These are phyloP conservation scores for Alternaria postmessia DNA, from an alignment of 2,329 filamentous ascomycete species.

Conservation along the genomic window DNA sequence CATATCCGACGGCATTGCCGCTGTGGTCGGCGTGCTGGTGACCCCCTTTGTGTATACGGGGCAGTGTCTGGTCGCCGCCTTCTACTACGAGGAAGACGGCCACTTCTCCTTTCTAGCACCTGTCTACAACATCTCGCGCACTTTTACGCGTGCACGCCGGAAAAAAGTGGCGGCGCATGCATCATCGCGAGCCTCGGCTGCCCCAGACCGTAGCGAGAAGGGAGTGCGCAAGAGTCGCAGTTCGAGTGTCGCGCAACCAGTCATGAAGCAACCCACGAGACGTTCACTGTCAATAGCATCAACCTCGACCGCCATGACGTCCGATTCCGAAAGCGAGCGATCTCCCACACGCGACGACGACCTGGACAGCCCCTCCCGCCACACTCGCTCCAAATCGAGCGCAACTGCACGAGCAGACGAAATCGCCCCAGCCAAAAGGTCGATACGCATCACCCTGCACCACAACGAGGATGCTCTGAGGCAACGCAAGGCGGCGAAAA, in stretches of 20 bases:
- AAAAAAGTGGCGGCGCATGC: slow-evolving; percentile 42
- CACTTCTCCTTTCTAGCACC: slow-evolving; percentile 80
- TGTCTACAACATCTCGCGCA: slow-evolving; percentile 67
- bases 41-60: slow-evolving; percentile 81
- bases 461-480: slow-evolving; percentile 79
- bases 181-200: slow-evolving; percentile 35
- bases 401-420: slow-evolving; percentile 65
- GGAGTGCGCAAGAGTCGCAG: slow-evolving; percentile 43
- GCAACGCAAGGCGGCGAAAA: slow-evolving; percentile 75
- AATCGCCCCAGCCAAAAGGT: slow-evolving; percentile 72
- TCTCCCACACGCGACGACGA: slow-evolving; percentile 40
- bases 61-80: slow-evolving; percentile 81
- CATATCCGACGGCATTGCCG: slow-evolving; percentile 75
- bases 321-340: slow-evolving; percentile 70
- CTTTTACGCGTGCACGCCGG: slow-evolving; percentile 54
- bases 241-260: slow-evolving; percentile 33
- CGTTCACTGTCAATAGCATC: slow-evolving; percentile 56
- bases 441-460: slow-evolving; percentile 89
- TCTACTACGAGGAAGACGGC: slow-evolving; percentile 84
- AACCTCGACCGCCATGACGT: slow-evolving; percentile 71
- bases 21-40: slow-evolving; percentile 79
- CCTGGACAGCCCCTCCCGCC: slow-evolving; percentile 55
- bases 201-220: slow-evolving; percentile 40
- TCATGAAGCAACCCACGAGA: slow-evolving; percentile 40
- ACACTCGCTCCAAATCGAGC: slow-evolving; percentile 70